Evolutionary conservation across 179 eudicot genomes (phyloP), one percentile per base, ranked within the genome.

Genomic region (Carnegiea gigantea): DNA sequence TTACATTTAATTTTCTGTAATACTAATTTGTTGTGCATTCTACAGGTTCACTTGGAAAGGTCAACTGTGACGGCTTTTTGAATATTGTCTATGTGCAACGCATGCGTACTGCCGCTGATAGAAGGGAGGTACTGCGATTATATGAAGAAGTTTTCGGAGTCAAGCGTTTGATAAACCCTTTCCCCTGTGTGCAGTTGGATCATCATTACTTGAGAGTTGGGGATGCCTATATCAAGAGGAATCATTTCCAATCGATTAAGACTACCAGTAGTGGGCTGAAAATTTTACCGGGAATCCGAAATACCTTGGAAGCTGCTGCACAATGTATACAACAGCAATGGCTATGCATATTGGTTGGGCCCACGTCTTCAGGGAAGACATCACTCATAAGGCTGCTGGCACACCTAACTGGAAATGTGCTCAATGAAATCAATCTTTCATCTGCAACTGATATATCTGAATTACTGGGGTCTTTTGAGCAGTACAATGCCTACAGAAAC

Each of bases 381-480:
- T 92, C 99, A 43, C 77, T 94, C 81, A 79, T 94, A 86, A 87
- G 99, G 89, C 77, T 94, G 80, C 92, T 94, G 67, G 92, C 99
- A 3, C 91, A 92, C 75, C 91, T 96, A 44, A 92, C 96, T 64
- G 98, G 99, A 46, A 92, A 93, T 78, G 89, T 92, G 57, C 89
- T 94, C 73, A 89, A 90, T 86, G 99, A 96, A 82, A 85, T 96
- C 76, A 94, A 88, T 90, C 92, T 96, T 80, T 96, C 99, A 17
- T 93, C 99, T 72, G 90, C 96, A 38, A 90, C 97, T 83, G 99
- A 96, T 84, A 96, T 90, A 83, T 90, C 98, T 33, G 99, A 96
- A 71, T 85, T 96, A 79, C 93, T 96, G 83, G 99, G 99, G 86
- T 92, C 90, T 84, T 96, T 96, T 87, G 99, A 96, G 93, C 99